phyloP scores from a whole-genome alignment of 2,329 filamentous ascomycete species.

The Shiraia bambusicola region DNA sequence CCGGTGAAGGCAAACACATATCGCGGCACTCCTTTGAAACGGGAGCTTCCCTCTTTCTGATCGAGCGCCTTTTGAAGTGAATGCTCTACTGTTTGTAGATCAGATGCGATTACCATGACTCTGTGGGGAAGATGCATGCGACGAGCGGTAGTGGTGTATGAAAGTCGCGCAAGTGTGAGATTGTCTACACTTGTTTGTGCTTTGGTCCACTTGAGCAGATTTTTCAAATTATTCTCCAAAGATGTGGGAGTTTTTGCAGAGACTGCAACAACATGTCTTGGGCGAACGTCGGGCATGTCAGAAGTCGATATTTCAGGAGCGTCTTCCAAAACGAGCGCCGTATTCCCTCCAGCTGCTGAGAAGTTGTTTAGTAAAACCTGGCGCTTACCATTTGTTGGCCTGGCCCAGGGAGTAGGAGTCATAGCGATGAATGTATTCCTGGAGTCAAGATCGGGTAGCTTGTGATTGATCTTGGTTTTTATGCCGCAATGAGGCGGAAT shows the following conservation, averaged over 20 bases:
- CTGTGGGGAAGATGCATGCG: conserved; percentile 23
- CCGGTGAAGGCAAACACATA: conserved; percentile 37
- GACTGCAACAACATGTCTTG: conserved; percentile 15
- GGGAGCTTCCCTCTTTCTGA: conserved; percentile 48
- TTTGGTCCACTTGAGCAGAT: conserved; percentile 10
- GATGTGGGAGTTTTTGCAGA: conserved; percentile 20
- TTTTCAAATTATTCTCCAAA: conserved; percentile 13
- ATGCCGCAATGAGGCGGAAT: conserved; percentile 67
- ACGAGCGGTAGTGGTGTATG: conserved; percentile 27
- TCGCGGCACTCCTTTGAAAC: conserved; percentile 43
- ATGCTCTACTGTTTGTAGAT: neutral
- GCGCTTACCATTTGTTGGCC: conserved; percentile 28
- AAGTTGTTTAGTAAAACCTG: conserved; percentile 50
- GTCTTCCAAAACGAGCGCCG: conserved; percentile 19
- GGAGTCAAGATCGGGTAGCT: conserved; percentile 60
- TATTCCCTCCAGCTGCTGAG: conserved; percentile 67
- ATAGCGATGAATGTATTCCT: conserved; percentile 62
- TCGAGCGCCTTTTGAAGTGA: conserved; percentile 1
- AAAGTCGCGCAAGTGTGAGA: conserved; percentile 9
- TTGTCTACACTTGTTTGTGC: conserved; percentile 4
- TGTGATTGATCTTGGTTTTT: conserved; percentile 63
- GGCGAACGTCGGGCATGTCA: conserved; percentile 13
- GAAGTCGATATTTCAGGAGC: conserved; percentile 1
- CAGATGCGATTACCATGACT: conserved; percentile 5
- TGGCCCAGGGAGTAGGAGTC: conserved; percentile 48